Evolutionary conservation across 2,329 filamentous ascomycete genomes (phyloP).

Genomic region (Stachybotrys chartarum): DNA sequence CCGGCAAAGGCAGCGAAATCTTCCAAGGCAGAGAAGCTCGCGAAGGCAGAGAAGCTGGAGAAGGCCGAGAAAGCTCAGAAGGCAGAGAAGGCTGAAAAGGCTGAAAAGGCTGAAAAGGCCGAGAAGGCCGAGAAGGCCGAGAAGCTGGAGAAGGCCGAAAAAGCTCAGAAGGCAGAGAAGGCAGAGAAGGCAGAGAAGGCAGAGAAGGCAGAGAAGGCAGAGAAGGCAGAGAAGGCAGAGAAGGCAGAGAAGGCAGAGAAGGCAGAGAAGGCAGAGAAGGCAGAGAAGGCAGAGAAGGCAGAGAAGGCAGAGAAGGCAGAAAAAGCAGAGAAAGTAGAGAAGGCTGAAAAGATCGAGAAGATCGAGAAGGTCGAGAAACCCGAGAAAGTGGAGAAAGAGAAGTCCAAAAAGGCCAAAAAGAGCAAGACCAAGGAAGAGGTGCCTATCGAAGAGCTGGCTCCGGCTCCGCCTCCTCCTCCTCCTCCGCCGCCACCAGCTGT

Average conservation of each 20-base stretch:
- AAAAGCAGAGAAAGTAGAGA: constrained; percentile 1
- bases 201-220: constrained; percentile 25
- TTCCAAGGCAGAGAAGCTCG: constrained; percentile 27
- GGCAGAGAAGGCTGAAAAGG: not conserved
- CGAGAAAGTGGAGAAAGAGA: constrained; percentile 9
- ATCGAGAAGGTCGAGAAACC: not conserved
- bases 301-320: constrained; percentile 11
- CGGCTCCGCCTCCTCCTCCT: not conserved
- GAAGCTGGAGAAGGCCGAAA: not conserved
- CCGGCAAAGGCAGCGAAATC: constrained; percentile 1
- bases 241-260: constrained; percentile 10
- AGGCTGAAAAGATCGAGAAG: constrained; percentile 16
- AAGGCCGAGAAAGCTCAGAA: constrained; percentile 9
- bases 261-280: constrained; percentile 26
- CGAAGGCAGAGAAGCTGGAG: constrained; percentile 6
- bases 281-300: not conserved
- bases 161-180: constrained; percentile 20
- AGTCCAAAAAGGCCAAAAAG: constrained; percentile 32
- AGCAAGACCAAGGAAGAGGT: constrained; percentile 32
- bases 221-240: not conserved
- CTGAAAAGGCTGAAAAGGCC: constrained; percentile 14
- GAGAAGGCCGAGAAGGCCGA: constrained; percentile 5
- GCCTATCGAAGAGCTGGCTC: constrained; percentile 14
- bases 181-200: constrained; percentile 25
- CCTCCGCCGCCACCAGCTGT: constrained; percentile 32